Base-by-base conservation (phyloP, 352 stramenopile genomes). In the Phytophthora boehmeriae region DNA sequence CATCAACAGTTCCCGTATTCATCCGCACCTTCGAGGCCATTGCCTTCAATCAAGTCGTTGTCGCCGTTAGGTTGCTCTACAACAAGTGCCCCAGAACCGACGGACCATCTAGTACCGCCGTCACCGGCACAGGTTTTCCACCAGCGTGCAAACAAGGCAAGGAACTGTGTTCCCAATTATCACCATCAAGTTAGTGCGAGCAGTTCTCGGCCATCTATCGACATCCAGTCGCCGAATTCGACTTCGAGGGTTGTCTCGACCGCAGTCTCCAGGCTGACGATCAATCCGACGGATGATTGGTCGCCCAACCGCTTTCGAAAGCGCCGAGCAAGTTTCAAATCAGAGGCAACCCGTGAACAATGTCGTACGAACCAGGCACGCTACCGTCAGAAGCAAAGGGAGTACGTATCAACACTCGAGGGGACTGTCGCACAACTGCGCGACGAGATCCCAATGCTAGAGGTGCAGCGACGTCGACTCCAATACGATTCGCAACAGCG, bases 311-410 rank as follows among this genome's bases (percentile, higher is more conserved):
- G 47, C 25, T 74, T 71, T 46, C 68, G 68, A 32, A 85, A 76
- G 39, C 70, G 67, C 25, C 44, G 32, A 22, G 54, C 66, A n/a
- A 69, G 59, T 22, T 17, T 73, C 39, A 82, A 83, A 64, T 76
- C 74, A 0, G 68, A 80, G 32, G 66, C 74, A 2, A 76, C 25
- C 6, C 74, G 78, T 2, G 73, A 86, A 44, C 78, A 88, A 44
- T 86, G 78, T 41, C 76, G 78, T 25, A 71, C 52, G 17, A 88
- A 86, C 59, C 78, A 88, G 53, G 78, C 74, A 19, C 63, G 76
- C 17, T 88, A 88, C 59, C 76, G 78, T 22, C 76, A 75, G 23
- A 83, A 80, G 34, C 78, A 87, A 56, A 69, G 72, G 3, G 60
- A 66, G 13, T 73, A 76, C 14, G 55, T 71, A 1, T 23, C 65